Evolutionary conservation across 495 filamentous ascomycete genomes (phyloP).

Genomic region (Talaromyces ruber): DNA sequence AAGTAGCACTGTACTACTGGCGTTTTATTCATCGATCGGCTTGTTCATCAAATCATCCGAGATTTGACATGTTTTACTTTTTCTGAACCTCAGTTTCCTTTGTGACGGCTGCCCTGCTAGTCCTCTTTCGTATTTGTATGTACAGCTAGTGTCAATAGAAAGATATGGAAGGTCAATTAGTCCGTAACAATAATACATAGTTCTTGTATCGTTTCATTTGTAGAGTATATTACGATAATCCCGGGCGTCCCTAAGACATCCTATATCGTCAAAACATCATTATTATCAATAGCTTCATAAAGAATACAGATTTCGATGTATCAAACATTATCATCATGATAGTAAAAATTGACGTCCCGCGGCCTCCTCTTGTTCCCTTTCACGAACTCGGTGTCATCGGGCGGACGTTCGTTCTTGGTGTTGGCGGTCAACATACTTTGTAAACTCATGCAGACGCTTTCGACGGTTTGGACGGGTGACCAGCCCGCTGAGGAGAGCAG

Average conservation of each 20-base stretch:
- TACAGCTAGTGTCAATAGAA: constrained; percentile 17
- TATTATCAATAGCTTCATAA: neutral
- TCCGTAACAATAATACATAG: neutral
- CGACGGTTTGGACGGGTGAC: constrained; percentile 94
- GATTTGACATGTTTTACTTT: neutral
- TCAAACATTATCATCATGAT: constrained; percentile 79
- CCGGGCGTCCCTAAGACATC: neutral
- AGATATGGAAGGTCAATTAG: neutral
- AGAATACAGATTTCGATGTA: neutral
- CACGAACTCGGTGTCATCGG: constrained; percentile 81
- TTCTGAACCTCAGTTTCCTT: constrained; percentile 4
- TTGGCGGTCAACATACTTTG: constrained; percentile 98
- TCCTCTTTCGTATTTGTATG: constrained; percentile 12
- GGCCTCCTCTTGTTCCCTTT: constrained; percentile 66
- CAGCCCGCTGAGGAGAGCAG: constrained; percentile 81
- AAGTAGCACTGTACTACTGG: constrained; percentile 6
- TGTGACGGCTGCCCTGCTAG: constrained; percentile 1
- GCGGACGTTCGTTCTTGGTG: constrained; percentile 76
- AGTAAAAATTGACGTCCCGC: constrained; percentile 78
- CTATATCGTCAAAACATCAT: neutral
- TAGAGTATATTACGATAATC: neutral
- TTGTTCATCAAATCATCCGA: constrained; percentile 3
- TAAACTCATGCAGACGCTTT: constrained; percentile 94
- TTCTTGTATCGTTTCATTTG: neutral
- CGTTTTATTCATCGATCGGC: constrained; percentile 10